Evolutionary conservation across 2,329 filamentous ascomycete genomes (phyloP).

Genomic region (Microsporum ferrugineum): DNA sequence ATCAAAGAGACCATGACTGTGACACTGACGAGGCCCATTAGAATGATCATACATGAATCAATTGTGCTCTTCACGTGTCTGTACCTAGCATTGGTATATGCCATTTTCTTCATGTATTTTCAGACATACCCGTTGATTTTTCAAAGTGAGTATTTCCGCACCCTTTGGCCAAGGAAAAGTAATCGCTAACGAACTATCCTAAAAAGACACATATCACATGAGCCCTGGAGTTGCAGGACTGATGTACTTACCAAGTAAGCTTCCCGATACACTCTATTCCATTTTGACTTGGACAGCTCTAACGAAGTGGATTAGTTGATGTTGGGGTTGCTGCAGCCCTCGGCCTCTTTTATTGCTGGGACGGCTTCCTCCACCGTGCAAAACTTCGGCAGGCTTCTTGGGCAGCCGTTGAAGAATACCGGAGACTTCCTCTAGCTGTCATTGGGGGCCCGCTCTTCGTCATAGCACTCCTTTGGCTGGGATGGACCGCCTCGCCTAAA

Average conservation of each 20-base stretch:
- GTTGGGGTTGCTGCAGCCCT: constrained; percentile 50
- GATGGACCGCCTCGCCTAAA: constrained; percentile 24
- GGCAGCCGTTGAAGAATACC: constrained; percentile 42
- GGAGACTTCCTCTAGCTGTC: constrained; percentile 60
- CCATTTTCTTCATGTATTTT: constrained; percentile 16
- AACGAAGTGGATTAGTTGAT: constrained; percentile 37
- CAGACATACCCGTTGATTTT: constrained; percentile 16
- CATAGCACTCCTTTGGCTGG: constrained; percentile 24
- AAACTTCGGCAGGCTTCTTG: constrained; percentile 42
- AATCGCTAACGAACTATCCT: neutral
- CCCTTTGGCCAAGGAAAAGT: neutral
- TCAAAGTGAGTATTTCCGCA: constrained; percentile 7
- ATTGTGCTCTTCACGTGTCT: constrained; percentile 20
- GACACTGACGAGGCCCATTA: constrained; percentile 17
- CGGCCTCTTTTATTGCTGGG: constrained; percentile 55
- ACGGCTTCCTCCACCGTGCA: constrained; percentile 47
- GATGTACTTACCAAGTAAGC: constrained; percentile 15
- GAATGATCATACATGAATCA: constrained; percentile 19
- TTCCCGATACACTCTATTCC: constrained; percentile 7
- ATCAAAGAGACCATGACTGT: constrained; percentile 14
- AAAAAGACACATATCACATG: constrained; percentile 14
- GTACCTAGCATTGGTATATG: constrained; percentile 20
- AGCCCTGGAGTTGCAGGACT: constrained; percentile 11
- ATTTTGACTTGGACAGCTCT: constrained; percentile 5
- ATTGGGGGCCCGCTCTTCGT: constrained; percentile 54